These are phyloP conservation scores for Boletus sp. DNA, from an alignment of 1,284 basidiomycete species.

Conservation along the genomic window DNA sequence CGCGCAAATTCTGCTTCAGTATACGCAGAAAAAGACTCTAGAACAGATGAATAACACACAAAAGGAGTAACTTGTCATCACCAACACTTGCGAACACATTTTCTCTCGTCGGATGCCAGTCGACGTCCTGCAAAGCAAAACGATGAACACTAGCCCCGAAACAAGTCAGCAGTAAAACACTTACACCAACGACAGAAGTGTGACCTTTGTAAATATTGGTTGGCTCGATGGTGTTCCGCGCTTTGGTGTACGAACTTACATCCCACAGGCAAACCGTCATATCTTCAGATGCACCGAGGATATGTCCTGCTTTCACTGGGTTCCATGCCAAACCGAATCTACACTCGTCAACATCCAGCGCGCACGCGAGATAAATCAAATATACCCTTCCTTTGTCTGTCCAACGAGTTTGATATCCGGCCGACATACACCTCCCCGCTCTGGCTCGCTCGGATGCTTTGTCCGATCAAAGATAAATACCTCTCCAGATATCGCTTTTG, in stretches of 20 bases:
- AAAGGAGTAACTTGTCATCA: constrained; percentile 92
- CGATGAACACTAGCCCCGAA: constrained; percentile 10
- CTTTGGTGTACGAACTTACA: constrained; percentile 87
- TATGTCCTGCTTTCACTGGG: constrained; percentile 79
- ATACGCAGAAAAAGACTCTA: constrained; percentile 12
- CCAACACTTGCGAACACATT: constrained; percentile 95
- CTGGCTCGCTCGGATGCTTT: constrained; percentile 94
- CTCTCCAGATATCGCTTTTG: constrained; percentile 89
- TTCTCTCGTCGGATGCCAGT: constrained; percentile 90
- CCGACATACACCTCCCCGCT: constrained; percentile 80
- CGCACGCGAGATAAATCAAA: constrained; percentile 16
- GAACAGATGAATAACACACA: constrained; percentile 53
- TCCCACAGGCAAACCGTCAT: constrained; percentile 98
- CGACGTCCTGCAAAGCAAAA: constrained; percentile 78
- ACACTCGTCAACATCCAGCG: constrained; percentile 16
- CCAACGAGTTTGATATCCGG: constrained; percentile 93
- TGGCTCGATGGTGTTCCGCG: constrained; percentile 79
- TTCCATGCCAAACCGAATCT: constrained; percentile 97
- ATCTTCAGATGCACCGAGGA: constrained; percentile 94
- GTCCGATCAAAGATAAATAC: constrained; percentile 96
- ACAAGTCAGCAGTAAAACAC: constrained; percentile 35
- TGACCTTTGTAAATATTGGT: constrained; percentile 86
- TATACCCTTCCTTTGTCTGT: constrained; percentile 92
- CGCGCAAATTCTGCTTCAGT: constrained; percentile 16
- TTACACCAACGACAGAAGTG: constrained; percentile 85